Base-by-base conservation (phyloP, 2,329 filamentous ascomycete genomes). In the Penicillium psychrosexuale region DNA sequence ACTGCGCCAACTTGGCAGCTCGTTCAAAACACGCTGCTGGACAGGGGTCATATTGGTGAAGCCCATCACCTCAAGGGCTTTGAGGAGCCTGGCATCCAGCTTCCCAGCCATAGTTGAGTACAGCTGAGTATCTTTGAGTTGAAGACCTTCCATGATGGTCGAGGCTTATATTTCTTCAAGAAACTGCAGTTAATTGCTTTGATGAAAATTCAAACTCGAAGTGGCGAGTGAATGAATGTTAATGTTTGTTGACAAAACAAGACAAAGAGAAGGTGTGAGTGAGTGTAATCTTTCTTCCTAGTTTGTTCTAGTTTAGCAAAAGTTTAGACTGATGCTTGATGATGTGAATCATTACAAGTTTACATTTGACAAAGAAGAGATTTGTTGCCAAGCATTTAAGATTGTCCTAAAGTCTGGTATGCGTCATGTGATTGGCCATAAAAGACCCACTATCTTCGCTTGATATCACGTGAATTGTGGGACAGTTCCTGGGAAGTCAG, bases 1-100 rank as follows among this genome's bases (percentile, higher is more conserved):
- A 44, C 75, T 76, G 37, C 73, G 74, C 66, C 77, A 76, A 37
- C 66, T 72, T 8, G 80, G 79, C 27, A 83, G 71, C 56, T 81
- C 75, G 3, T 71, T 77, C 53, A 83, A 68, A 6, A 82, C 79
- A 64, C 78, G 78, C 47, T 80, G 75, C 61, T 83, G 81, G 12
- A 83, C 81, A 3, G 80, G 78, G 7, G 78, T 79, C 80, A 82
- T 81, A 60, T 53, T 59, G n/a, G 65, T 59, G 50, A 74, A 73
- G 0, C 63, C 66, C 66, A 70, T 66, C 52, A 68, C 66, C 9
- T 66, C 58, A 24, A 74, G 56, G 44, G 65, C 70, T 57, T 71
- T 53, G 5, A 74, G 60, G 7, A 74, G 66, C 47, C 60, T 58
- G 8, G 69, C 36, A 50, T 74, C 66, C 33, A 74, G 63, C 58